Percentiles rank a stretch among this genome's conserved stretches.
Evolutionary conservation across 2,329 filamentous ascomycete genomes (phyloP).

Genomic region (Alternaria ventricosa): DNA sequence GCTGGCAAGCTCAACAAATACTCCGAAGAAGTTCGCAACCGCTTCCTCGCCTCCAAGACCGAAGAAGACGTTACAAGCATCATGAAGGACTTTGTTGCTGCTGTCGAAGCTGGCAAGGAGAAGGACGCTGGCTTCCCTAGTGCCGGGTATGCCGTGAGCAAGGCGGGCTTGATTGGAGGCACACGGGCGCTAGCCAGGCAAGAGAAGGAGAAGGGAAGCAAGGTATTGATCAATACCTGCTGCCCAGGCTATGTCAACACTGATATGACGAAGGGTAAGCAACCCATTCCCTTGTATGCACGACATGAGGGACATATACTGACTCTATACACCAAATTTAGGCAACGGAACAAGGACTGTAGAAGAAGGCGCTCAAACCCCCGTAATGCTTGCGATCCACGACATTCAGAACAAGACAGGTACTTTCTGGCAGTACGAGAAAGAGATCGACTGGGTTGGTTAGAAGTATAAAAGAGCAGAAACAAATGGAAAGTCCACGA

Average conservation of each 20-base stretch:
- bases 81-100: conserved; percentile 58
- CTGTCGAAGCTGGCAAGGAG: conserved; percentile 55
- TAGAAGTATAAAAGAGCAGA: conserved; percentile 34
- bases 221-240: conserved; percentile 49
- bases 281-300: not conserved
- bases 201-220: conserved; percentile 42
- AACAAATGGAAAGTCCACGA: not conserved
- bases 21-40: conserved; percentile 50
- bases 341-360: conserved; percentile 47
- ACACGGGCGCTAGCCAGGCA: conserved; percentile 49
- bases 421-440: conserved; percentile 51
- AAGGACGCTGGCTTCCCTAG: conserved; percentile 58
- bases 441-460: conserved; percentile 43
- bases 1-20: conserved; percentile 57
- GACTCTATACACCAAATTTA: not conserved
- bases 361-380: conserved; percentile 55
- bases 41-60: conserved; percentile 52
- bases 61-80: conserved; percentile 55
- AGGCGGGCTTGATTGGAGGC: conserved; percentile 54
- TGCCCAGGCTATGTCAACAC: conserved; percentile 56
- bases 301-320: not conserved
- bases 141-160: conserved; percentile 58
- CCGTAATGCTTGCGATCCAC: conserved; percentile 52
- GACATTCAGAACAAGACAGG: conserved; percentile 49
- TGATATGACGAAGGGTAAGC: conserved; percentile 52